Evolutionary conservation across 1,284 basidiomycete genomes (phyloP).

Genomic region (Malassezia psittaci): DNA sequence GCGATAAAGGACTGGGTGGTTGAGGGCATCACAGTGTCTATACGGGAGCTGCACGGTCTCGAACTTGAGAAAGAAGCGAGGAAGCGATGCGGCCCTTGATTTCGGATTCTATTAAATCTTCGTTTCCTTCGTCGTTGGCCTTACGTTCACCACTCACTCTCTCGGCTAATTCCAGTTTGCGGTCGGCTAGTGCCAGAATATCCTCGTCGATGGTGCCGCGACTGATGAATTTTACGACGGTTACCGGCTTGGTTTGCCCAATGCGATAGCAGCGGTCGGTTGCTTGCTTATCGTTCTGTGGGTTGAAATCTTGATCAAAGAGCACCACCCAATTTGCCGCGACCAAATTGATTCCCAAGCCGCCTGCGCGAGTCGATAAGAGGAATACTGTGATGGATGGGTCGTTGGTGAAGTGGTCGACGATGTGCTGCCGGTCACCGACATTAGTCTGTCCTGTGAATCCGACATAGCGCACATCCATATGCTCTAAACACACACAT

Average conservation of each 20-base stretch:
- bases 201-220: constrained; percentile 71
- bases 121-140: constrained; percentile 22
- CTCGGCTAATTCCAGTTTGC: constrained; percentile 40
- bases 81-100: constrained; percentile 21
- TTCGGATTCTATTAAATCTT: constrained; percentile 21
- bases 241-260: constrained; percentile 77
- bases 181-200: constrained; percentile 30
- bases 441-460: constrained; percentile 90
- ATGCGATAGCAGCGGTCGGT: constrained; percentile 98
- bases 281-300: constrained; percentile 75
- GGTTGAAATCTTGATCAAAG: constrained; percentile 75
- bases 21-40: too few relatives aligned
- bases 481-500: constrained; percentile 68
- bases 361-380: constrained; percentile 84
- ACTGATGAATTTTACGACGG: constrained; percentile 84
- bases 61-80: constrained; percentile 25
- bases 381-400: constrained; percentile 81
- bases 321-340: constrained; percentile 59
- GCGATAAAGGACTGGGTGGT: too few relatives aligned
- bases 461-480: constrained; percentile 69
- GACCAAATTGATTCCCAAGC: constrained; percentile 51
- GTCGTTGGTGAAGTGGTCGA: constrained; percentile 95
- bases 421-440: constrained; percentile 79
- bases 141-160: constrained; percentile 33
- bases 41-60: constrained; percentile 14